phyloP scores from a whole-genome alignment of 192 early-diverging fungal species.

The Backusella liffmaniae region DNA sequence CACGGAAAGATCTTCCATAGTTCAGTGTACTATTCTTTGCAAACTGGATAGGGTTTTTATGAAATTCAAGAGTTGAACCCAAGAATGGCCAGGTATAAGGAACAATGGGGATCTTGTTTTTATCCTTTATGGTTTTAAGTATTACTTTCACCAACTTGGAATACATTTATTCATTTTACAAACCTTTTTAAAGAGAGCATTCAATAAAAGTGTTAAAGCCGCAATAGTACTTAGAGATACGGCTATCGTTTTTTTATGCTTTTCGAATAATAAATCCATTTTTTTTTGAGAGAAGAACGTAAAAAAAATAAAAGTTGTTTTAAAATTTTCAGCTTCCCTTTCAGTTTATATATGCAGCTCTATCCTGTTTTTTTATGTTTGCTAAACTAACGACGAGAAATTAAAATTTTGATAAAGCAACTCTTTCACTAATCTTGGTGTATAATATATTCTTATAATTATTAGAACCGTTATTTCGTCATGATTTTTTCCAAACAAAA shows the following conservation, averaged over 20 bases:
- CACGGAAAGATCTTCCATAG: constrained; percentile 9
- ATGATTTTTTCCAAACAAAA: too few species aligned
- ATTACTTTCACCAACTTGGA: background rate
- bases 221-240: background rate
- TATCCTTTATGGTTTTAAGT: background rate
- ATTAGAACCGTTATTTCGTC: too few species aligned
- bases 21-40: background rate
- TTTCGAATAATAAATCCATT: background rate
- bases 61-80: background rate
- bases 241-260: background rate
- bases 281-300: background rate
- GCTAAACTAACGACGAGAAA: background rate
- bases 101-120: background rate
- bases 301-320: background rate
- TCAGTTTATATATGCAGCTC: background rate
- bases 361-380: background rate
- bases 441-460: too few species aligned
- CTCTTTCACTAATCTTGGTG: too few species aligned
- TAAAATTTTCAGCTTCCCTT: background rate
- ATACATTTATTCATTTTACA: background rate
- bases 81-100: constrained; percentile 14
- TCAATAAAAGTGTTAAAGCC: background rate
- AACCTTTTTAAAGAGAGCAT: background rate
- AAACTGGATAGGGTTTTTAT: background rate
- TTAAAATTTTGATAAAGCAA: background rate